Percentiles rank a stretch among this genome's conserved stretches.
These are phyloP conservation scores for Trebouxia sp. DNA, from an alignment of 139 green algal genomes.

Conservation along the genomic window DNA sequence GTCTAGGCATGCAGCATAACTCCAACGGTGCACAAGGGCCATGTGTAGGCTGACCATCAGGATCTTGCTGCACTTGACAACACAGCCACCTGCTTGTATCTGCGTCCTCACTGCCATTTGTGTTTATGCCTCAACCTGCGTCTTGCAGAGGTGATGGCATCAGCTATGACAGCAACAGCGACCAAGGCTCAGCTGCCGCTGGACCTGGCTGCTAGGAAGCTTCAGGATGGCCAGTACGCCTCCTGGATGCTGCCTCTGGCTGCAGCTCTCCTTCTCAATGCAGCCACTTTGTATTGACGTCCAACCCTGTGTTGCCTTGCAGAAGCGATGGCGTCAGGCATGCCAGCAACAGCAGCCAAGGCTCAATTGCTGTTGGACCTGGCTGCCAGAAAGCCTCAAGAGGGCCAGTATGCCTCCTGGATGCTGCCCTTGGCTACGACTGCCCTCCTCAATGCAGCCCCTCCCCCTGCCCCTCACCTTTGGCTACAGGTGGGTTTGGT, in stretches of 20 bases:
- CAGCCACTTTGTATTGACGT: too few species aligned
- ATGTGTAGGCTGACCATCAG: too few species aligned
- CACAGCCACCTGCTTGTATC: too few species aligned
- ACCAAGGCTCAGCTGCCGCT: not conserved
- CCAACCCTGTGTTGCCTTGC: too few species aligned
- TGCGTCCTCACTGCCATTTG: too few species aligned
- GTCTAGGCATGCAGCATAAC: too few species aligned
- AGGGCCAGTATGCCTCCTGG: slow-evolving; percentile 15
- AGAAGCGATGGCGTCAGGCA: not conserved
- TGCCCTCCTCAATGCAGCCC: slow-evolving; percentile 6
- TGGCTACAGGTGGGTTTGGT: slow-evolving; percentile 6
- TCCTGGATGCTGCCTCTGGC: not conserved
- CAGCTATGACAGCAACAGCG: not conserved
- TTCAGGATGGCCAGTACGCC: not conserved
- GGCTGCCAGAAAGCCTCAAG: slow-evolving; percentile 20
- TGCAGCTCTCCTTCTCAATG: not conserved
- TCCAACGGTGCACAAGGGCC: too few species aligned
- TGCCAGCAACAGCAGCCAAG: not conserved
- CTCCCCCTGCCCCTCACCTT: not conserved
- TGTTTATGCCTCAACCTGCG: too few species aligned
- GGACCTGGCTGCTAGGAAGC: not conserved
- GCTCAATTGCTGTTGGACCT: slow-evolving; percentile 24
- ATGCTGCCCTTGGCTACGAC: slow-evolving; percentile 9
- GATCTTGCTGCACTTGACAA: too few species aligned
- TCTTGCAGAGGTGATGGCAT: too few species aligned